Evolutionary conservation across 1,139 yeast species (phyloP), one percentile per base, ranked within the genome.

Genomic region (Yamadazyma sp.): DNA sequence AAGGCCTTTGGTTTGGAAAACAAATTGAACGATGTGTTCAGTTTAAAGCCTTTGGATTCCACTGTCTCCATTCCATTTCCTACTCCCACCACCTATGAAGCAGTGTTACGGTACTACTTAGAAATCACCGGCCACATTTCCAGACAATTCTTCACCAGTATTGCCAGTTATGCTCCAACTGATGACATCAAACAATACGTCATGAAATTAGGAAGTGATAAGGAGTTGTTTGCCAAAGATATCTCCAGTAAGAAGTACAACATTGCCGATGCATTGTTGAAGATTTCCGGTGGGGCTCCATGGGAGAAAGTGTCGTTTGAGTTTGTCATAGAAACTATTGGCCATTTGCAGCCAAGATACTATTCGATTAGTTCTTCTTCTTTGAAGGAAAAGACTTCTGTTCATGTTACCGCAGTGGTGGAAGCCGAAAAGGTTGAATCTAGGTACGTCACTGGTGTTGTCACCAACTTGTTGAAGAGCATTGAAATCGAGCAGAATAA

Each of bases 281-380:
- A 61, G 26, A 60, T 90, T 40, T 86, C 96, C 17, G 54, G 67
- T 12, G 89, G 86, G 35, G 56, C 49, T 27, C 62, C 79, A 23
- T 90, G 97, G 97, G 49, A 61, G 16, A 59, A 67, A 11, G 87
- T 92, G 36, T 97, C 98, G 26, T 86, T 90, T 68, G 82, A 82
- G 42, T 87, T 89, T 56, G 65, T 92, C 37, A 72, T 90, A 52
- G 98, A 92, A 67, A 76, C 83, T 30, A 64, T 92, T 44, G 79
- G 89, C 38, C 88, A 82, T 53, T 70, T 92, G 53, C 94, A 86
- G 59, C 96, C 97, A 33, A 90, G 98, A 64, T 92, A 89, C 67
- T 92, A 92, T 64, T 92, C 98, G 16, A 92, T 92, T 51, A 90
- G 97, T 3, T 90, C 97, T 2, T 88, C 97, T 9, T 82, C 95